Base-by-base conservation (phyloP, 2,329 filamentous ascomycete genomes). In the Botrytis deweyae region DNA sequence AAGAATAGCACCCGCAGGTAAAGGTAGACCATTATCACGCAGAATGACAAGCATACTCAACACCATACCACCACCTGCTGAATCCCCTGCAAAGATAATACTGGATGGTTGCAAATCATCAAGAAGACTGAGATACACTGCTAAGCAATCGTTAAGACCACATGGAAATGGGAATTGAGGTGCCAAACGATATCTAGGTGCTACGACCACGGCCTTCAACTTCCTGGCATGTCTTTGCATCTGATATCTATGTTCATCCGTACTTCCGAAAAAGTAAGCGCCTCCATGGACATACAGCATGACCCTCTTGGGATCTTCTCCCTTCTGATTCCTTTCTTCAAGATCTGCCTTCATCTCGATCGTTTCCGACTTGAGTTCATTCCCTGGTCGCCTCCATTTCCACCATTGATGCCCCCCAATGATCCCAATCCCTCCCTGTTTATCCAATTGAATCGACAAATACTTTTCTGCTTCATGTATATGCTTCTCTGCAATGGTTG, bases 181-280 rank as follows among this genome's bases (percentile, higher is more conserved):
- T 9, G 96, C 89, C 44, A 99, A 87, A 59, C 96, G 90, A 82
- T 98, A 99, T 75, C 90, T 87, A 8, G 95, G 72, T 25, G 72
- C 72, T 63, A 73, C 69, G 69, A 73, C 72, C 44, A 58, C 62
- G 20, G 65, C 72, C n/a, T 73, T 73, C 42, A 73, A 73, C 82
- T 77, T 98, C 72, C 96, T 88, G 42, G 96, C 96, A 86, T 98
- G 95, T 67, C 95, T 88, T 83, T 99, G 96, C 87, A 99, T 90
- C 86, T 98, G 95, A 83, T 98, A 98, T n/a, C 96, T 91, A 84
- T 98, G 96, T 82, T 97, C 95, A 80, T 98, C 95, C 55, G 98
- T 91, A 78, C 94, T 97, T 22, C 96, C 95, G 81, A 99, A 98
- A 83, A 91, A 99, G 83, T 97, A 98, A 33, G 93, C 95, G 10